Conservation (phyloP, 2,329 filamentous ascomycete species). For the Diaporthe citri region DNA sequence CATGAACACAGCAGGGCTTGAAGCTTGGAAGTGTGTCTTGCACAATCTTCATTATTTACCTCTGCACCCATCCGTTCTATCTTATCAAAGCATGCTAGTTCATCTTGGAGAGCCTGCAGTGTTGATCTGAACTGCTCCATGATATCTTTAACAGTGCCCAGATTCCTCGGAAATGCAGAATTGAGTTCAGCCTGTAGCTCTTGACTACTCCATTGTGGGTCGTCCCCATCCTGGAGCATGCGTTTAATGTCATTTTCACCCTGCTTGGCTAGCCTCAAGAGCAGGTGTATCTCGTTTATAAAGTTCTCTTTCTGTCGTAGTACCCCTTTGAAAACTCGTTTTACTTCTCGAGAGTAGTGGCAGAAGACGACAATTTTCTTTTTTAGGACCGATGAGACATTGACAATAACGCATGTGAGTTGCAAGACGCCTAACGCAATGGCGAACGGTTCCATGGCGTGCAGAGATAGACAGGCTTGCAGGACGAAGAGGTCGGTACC, state of each 20-base stretch:
- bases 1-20: no score
- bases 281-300: slow-evolving; percentile 16
- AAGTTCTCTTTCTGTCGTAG: slow-evolving; percentile 8
- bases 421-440: slow-evolving; percentile 6
- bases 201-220: slow-evolving; percentile 14
- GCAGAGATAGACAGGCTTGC: no score
- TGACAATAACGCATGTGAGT: slow-evolving; percentile 2
- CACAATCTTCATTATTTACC: no score
- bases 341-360: slow-evolving; percentile 22
- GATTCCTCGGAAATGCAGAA: not conserved
- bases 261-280: slow-evolving; percentile 13
- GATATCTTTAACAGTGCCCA: not conserved
- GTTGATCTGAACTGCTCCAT: slow-evolving; percentile 7
- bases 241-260: not conserved
- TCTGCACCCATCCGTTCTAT: not conserved
- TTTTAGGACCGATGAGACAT: not conserved
- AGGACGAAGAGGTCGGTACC: no score
- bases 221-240: slow-evolving; percentile 20
- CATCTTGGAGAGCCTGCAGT: not conserved
- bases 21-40: no score
- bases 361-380: slow-evolving; percentile 28
- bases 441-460: slow-evolving; percentile 35
- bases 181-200: not conserved
- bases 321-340: not conserved
- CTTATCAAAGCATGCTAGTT: slow-evolving; percentile 12